Conservation (phyloP, 495 filamentous ascomycete genomes). For the Penicillium longicatenatum region DNA sequence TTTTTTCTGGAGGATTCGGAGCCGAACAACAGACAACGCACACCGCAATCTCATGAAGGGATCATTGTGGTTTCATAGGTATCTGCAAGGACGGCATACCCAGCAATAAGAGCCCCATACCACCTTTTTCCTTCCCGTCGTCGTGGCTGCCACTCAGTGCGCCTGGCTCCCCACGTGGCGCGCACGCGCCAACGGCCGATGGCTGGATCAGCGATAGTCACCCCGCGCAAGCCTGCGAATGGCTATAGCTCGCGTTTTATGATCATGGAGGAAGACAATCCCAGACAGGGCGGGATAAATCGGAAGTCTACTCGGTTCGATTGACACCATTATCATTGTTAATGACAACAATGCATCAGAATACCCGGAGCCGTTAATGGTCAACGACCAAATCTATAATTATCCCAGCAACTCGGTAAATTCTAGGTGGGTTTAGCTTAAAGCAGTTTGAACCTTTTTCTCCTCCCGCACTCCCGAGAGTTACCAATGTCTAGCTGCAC, state of each 20-base stretch:
- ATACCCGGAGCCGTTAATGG: neutral
- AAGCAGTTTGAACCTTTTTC: neutral
- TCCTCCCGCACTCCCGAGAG: neutral
- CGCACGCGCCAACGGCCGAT: constrained; percentile 9
- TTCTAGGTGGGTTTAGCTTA: neutral
- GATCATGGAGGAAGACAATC: neutral
- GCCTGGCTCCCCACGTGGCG: constrained; percentile 24
- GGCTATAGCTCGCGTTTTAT: neutral
- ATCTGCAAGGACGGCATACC: constrained; percentile 5
- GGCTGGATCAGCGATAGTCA: neutral
- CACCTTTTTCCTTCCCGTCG: constrained; percentile 20
- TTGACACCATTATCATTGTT: neutral
- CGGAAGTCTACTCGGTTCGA: neutral
- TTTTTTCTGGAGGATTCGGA: neutral
- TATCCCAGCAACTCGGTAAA: neutral
- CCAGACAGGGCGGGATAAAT: neutral
- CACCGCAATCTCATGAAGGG: constrained; percentile 13
- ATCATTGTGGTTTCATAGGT: constrained; percentile 2
- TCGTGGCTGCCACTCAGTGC: constrained; percentile 18
- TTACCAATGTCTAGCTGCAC: neutral
- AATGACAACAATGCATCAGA: neutral
- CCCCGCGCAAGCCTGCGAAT: neutral
- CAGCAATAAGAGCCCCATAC: constrained; percentile 8
- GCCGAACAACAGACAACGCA: constrained; percentile 3
- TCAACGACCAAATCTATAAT: constrained; percentile 1